phyloP scores from a whole-genome alignment of 345 rosid species.

The Camelina sativa region DNA sequence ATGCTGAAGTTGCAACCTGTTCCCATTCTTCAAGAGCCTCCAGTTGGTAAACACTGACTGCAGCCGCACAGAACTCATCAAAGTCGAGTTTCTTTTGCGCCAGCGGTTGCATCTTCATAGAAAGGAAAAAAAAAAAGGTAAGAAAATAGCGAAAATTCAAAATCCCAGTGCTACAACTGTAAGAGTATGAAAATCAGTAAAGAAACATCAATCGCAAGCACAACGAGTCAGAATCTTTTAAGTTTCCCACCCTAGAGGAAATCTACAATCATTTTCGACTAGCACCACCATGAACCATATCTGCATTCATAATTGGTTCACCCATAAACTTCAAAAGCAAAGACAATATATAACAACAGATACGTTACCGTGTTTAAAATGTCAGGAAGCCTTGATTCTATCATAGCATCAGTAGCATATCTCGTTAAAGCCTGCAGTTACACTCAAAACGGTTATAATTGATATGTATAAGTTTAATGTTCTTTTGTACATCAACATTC shows the following conservation, averaged over 20 bases:
- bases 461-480: not conserved
- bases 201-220: not conserved
- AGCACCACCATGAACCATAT: constrained; percentile 6
- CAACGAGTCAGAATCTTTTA: not conserved
- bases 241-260: not conserved
- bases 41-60: constrained; percentile 78
- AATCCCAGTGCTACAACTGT: not conserved
- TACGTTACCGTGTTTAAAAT: constrained; percentile 67
- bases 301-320: constrained; percentile 7
- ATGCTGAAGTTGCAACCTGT: constrained; percentile 66
- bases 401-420: constrained; percentile 83
- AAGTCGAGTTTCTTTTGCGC: constrained; percentile 68
- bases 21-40: constrained; percentile 95
- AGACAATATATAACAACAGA: not conserved
- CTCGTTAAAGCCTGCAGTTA: constrained; percentile 68
- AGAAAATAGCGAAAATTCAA: not conserved
- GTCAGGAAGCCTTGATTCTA: constrained; percentile 75
- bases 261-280: not conserved
- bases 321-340: constrained; percentile 8
- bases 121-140: not conserved
- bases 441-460: constrained; percentile 1
- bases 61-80: constrained; percentile 95
- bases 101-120: constrained; percentile 74
- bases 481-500: not conserved
- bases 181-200: not conserved